phyloP scores from a whole-genome alignment of 148 eudicot genomes.

The Camellia lanceoleosa region DNA sequence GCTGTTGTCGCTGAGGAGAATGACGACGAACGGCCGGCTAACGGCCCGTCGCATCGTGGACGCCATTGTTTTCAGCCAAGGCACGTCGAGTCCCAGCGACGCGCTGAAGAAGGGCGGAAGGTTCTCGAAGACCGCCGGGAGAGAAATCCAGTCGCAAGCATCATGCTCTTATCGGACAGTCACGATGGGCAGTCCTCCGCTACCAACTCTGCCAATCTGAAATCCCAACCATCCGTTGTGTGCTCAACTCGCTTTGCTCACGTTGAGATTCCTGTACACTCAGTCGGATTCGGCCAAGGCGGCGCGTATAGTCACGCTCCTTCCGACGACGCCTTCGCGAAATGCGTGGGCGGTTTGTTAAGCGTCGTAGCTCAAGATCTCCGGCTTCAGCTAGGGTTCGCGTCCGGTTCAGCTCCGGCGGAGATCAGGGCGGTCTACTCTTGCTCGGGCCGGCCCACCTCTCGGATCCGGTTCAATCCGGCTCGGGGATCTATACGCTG shows the following conservation, averaged over 20 bases:
- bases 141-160: constrained; percentile 48
- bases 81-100: constrained; percentile 39
- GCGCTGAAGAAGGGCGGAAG: constrained; percentile 70
- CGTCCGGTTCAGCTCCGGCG: constrained; percentile 55
- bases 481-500: constrained; percentile 63
- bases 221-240: constrained; percentile 18
- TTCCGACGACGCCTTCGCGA: constrained; percentile 41
- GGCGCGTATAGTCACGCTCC: constrained; percentile 22
- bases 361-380: constrained; percentile 64
- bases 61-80: constrained; percentile 42
- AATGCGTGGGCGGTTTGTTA: constrained; percentile 38
- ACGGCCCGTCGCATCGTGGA: constrained; percentile 70
- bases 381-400: constrained; percentile 46
- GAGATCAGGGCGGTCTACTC: constrained; percentile 71
- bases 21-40: constrained; percentile 62
- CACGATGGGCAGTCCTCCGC: constrained; percentile 15
- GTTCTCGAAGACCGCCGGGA: constrained; percentile 81
- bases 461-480: constrained; percentile 43
- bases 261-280: constrained; percentile 54
- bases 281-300: constrained; percentile 23
- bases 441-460: constrained; percentile 40
- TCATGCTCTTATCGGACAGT: constrained; percentile 51
- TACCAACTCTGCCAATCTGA: neutral
- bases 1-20: constrained; percentile 58
- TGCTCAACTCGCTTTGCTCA: constrained; percentile 43